These are phyloP conservation scores for Didymella keratinophila DNA, from an alignment of 2,329 filamentous ascomycete species.

Conservation along the genomic window DNA sequence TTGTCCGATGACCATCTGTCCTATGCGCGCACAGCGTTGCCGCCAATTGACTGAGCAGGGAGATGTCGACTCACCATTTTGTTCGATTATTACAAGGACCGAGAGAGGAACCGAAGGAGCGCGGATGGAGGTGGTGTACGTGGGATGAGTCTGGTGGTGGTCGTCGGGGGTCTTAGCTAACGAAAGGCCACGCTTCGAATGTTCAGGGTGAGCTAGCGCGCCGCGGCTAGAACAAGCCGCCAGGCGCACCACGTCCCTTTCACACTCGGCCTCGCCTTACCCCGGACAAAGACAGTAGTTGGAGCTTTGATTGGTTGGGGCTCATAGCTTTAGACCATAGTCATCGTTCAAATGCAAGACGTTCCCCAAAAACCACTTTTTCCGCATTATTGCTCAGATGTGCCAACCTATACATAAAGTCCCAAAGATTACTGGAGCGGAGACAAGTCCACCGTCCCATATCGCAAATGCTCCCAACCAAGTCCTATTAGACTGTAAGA, in stretches of 20 bases:
- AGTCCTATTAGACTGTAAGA: slow-evolving; percentile 23
- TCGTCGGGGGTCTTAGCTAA: slow-evolving; percentile 18
- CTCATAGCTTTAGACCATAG: neutral
- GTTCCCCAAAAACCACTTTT: slow-evolving; percentile 39
- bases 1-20: slow-evolving; percentile 13
- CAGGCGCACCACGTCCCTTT: slow-evolving; percentile 15
- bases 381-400: slow-evolving; percentile 36
- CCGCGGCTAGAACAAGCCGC: slow-evolving; percentile 10
- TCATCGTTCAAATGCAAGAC: neutral
- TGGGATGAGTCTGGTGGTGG: slow-evolving; percentile 13
- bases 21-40: slow-evolving; percentile 6
- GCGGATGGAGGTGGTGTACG: slow-evolving; percentile 12
- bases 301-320: slow-evolving; percentile 9
- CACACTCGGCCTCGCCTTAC: slow-evolving; percentile 16
- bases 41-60: slow-evolving; percentile 6
- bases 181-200: slow-evolving; percentile 25
- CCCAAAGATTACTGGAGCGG: slow-evolving; percentile 33
- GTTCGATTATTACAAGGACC: slow-evolving; percentile 7
- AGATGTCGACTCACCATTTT: slow-evolving; percentile 16
- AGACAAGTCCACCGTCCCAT: slow-evolving; percentile 25
- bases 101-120: slow-evolving; percentile 16
- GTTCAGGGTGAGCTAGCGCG: slow-evolving; percentile 15
- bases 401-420: slow-evolving; percentile 31
- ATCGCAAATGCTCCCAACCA: slow-evolving; percentile 29
- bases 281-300: slow-evolving; percentile 9